phyloP scores from a whole-genome alignment of 2,329 filamentous ascomycete genomes.

The Arthrocladium fulminans region DNA sequence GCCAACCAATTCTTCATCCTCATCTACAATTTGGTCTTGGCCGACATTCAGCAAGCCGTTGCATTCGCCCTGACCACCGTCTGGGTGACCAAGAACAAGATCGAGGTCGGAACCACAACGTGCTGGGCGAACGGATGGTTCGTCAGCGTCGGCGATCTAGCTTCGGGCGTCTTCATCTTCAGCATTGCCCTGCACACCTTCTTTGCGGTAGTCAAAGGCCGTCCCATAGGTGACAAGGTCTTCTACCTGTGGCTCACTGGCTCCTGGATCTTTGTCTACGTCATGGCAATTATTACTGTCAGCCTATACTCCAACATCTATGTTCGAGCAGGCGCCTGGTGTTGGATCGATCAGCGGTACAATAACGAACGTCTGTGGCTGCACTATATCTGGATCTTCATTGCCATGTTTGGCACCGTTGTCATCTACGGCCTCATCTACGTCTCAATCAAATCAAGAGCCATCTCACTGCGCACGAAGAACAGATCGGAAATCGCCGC shows the following conservation, averaged over 20 bases:
- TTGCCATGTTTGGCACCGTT: conserved; percentile 44
- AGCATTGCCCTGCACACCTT: conserved; percentile 49
- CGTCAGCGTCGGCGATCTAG: conserved; percentile 45
- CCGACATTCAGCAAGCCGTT: conserved; percentile 45
- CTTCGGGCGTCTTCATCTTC: conserved; percentile 46
- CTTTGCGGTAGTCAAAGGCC: conserved; percentile 40
- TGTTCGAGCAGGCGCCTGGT: conserved; percentile 45
- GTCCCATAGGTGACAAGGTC: conserved; percentile 36
- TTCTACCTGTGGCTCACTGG: conserved; percentile 38
- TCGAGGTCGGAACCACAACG: conserved; percentile 34
- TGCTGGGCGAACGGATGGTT: conserved; percentile 46
- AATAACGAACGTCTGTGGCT: conserved; percentile 41
- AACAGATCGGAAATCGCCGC: conserved; percentile 29
- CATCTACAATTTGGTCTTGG: conserved; percentile 46
- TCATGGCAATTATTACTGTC: conserved; percentile 41
- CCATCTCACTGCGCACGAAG: conserved; percentile 29
- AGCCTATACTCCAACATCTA: conserved; percentile 37
- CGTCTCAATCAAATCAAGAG: conserved; percentile 39
- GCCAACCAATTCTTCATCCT: conserved; percentile 49
- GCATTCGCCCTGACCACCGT: conserved; percentile 42
- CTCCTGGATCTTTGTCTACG: conserved; percentile 39
- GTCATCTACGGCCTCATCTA: conserved; percentile 42
- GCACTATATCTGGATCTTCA: conserved; percentile 48
- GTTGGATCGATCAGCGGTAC: conserved; percentile 40
- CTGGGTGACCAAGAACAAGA: conserved; percentile 38